A percentile compares a stretch with the other conserved stretches of the same genome.
Conservation (phyloP, 1,139 yeast species). For the Ogataea hybrid region DNA sequence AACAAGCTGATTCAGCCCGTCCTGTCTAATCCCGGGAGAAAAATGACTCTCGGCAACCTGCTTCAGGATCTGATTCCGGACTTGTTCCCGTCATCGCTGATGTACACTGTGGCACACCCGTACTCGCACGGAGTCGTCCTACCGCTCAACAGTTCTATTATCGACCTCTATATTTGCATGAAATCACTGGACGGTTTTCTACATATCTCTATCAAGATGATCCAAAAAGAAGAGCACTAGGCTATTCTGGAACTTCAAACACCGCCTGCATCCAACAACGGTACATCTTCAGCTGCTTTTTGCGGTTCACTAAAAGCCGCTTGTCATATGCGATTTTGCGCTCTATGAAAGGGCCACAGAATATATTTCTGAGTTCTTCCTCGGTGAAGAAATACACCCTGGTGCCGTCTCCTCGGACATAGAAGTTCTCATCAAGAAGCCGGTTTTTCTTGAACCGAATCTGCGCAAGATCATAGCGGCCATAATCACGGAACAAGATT, state of each 20-base stretch:
- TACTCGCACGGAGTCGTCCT: slow-evolving; percentile 65
- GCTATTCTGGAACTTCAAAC: slow-evolving; percentile 42
- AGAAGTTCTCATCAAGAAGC: slow-evolving; percentile 85
- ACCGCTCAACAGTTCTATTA: slow-evolving; percentile 44
- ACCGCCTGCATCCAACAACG: slow-evolving; percentile 97
- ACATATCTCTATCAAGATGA: slow-evolving; percentile 50
- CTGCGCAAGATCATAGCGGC: slow-evolving; percentile 94
- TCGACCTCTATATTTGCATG: slow-evolving; percentile 53
- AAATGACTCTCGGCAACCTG: slow-evolving; percentile 41
- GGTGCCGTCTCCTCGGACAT: slow-evolving; percentile 97
- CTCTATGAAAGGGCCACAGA: slow-evolving; percentile 59
- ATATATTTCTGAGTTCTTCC: slow-evolving; percentile 78
- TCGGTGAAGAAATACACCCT: slow-evolving; percentile 96
- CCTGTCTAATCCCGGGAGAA: slow-evolving; percentile 23
- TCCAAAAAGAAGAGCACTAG: slow-evolving; percentile 4
- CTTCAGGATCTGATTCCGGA: slow-evolving; percentile 44
- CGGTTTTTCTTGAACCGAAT: slow-evolving; percentile 90
- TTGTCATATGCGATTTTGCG: slow-evolving; percentile 85
- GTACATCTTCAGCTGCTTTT: slow-evolving; percentile 91
- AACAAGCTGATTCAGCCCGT: slow-evolving; percentile 50
- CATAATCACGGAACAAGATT: slow-evolving; percentile 89
- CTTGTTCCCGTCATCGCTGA: slow-evolving; percentile 38
- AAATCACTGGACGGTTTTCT: slow-evolving; percentile 74
- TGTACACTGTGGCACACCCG: slow-evolving; percentile 41
- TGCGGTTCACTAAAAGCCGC: slow-evolving; percentile 85